A percentile compares a stretch with the other conserved stretches of the same genome.
Evolutionary conservation across 106 monocot genomes (phyloP).

Genomic region (Dioscorea dumetorum): DNA sequence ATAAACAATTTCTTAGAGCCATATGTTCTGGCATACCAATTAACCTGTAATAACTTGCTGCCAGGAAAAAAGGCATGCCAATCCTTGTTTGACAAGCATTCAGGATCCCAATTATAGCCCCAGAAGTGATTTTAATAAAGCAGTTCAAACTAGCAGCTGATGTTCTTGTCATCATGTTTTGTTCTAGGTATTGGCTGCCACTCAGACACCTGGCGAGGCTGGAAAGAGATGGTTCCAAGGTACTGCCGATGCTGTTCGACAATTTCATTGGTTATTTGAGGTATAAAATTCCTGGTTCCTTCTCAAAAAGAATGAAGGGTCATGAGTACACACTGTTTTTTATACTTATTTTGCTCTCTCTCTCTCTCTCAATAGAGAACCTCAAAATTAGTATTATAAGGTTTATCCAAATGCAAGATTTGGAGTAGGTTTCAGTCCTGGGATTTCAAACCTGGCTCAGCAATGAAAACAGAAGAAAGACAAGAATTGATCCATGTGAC

Average conservation of each 20-base stretch:
- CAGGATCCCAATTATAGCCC: not conserved
- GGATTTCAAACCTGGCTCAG: not conserved
- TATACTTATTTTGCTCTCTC: not conserved
- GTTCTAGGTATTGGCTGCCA: constrained; percentile 75
- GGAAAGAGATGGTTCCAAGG: constrained; percentile 91
- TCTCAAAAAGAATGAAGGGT: not conserved
- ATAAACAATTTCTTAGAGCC: not conserved
- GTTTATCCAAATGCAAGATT: not conserved
- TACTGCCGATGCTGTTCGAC: constrained; percentile 89
- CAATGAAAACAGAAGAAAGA: not conserved
- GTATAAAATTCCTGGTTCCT: constrained; percentile 14
- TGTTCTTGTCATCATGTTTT: not conserved
- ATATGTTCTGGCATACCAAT: not conserved
- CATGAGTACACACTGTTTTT: not conserved
- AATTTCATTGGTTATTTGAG: constrained; percentile 96
- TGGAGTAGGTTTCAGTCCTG: not conserved
- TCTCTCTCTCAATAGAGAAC: no score
- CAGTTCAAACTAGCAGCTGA: not conserved
- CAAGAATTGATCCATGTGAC: not conserved
- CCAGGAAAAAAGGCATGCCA: not conserved
- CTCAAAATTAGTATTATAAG: no score
- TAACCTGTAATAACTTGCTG: not conserved
- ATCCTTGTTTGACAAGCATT: not conserved
- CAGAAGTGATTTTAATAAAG: not conserved
- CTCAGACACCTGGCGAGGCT: constrained; percentile 76